These are phyloP conservation scores for Raphanus sativus DNA, from an alignment of 345 rosid genomes.

Conservation along the genomic window DNA sequence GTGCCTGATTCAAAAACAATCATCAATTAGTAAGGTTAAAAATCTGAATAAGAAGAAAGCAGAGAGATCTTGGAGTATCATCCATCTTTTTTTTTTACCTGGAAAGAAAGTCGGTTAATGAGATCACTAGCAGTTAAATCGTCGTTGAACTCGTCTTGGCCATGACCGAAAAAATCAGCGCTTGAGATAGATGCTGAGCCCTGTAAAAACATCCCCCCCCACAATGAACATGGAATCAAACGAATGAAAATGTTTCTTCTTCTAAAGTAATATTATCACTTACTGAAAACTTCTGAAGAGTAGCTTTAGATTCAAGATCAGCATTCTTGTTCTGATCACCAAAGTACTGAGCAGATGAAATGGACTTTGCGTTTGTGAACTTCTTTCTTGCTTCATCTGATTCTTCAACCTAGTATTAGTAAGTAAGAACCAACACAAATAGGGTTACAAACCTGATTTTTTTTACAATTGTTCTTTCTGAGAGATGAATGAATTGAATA, in stretches of 20 bases:
- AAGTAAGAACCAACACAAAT: background rate
- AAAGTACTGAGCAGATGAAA: constrained; percentile 91
- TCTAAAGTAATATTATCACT: constrained; percentile 24
- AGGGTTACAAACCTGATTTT: too few relatives aligned
- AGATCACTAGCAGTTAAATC: constrained; percentile 92
- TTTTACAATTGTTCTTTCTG: too few relatives aligned
- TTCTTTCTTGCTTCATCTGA: constrained; percentile 98
- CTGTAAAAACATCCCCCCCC: constrained; percentile 42
- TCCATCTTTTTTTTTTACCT: constrained; percentile 48
- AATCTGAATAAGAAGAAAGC: background rate
- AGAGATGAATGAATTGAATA: too few relatives aligned
- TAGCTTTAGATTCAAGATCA: constrained; percentile 69
- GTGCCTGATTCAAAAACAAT: constrained; percentile 58
- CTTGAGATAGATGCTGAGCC: constrained; percentile 92
- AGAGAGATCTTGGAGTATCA: background rate
- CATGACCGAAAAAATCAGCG: constrained; percentile 86
- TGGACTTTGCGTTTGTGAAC: constrained; percentile 94
- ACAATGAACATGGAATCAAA: constrained; percentile 6
- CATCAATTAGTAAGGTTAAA: background rate
- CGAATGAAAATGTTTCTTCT: background rate
- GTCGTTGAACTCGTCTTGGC: constrained; percentile 47
- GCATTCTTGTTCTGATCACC: constrained; percentile 67
- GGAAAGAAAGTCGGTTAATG: constrained; percentile 87
- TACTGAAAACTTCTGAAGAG: constrained; percentile 94
- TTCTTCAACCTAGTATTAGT: constrained; percentile 80